A percentile compares a stretch with the other conserved stretches of the same genome.
phyloP scores from a whole-genome alignment of 805 yeast species.

The Lipomyces spencermartinsiae region DNA sequence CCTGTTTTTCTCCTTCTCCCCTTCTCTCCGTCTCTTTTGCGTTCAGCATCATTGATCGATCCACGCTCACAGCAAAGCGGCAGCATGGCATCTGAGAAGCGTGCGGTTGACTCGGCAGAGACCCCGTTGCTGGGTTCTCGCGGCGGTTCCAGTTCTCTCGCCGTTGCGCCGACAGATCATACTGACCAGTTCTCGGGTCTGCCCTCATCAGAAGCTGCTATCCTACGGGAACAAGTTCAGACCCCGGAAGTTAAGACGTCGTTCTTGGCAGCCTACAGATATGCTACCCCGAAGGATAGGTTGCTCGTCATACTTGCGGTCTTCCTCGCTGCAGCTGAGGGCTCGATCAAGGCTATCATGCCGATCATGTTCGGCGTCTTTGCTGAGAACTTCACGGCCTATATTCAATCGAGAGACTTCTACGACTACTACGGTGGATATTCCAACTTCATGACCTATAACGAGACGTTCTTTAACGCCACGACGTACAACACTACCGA shows the following conservation, averaged over 20 bases:
- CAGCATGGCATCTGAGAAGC: slow-evolving; percentile 4
- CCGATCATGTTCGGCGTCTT: slow-evolving; percentile 49
- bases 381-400: slow-evolving; percentile 48
- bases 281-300: slow-evolving; percentile 45
- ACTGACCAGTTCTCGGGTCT: slow-evolving; percentile 39
- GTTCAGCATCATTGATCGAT: neutral
- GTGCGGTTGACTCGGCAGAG: slow-evolving; percentile 3
- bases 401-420: slow-evolving; percentile 29
- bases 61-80: neutral
- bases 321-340: slow-evolving; percentile 46
- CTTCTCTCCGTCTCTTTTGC: neutral
- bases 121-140: slow-evolving; percentile 5
- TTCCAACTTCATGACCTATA: slow-evolving; percentile 4
- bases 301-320: slow-evolving; percentile 43
- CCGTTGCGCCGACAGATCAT: slow-evolving; percentile 12
- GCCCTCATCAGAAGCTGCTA: slow-evolving; percentile 44
- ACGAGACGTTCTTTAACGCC: slow-evolving; percentile 16
- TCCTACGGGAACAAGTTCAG: slow-evolving; percentile 46
- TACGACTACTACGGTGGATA: slow-evolving; percentile 13
- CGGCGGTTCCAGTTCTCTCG: slow-evolving; percentile 8
- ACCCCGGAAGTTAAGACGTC: slow-evolving; percentile 31
- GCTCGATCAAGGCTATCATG: slow-evolving; percentile 49
- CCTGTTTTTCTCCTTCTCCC: neutral
- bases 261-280: slow-evolving; percentile 46
- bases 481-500: slow-evolving; percentile 18